These are phyloP conservation scores for Rhodotorula sp. DNA, from an alignment of 1,284 basidiomycete genomes.

Conservation along the genomic window DNA sequence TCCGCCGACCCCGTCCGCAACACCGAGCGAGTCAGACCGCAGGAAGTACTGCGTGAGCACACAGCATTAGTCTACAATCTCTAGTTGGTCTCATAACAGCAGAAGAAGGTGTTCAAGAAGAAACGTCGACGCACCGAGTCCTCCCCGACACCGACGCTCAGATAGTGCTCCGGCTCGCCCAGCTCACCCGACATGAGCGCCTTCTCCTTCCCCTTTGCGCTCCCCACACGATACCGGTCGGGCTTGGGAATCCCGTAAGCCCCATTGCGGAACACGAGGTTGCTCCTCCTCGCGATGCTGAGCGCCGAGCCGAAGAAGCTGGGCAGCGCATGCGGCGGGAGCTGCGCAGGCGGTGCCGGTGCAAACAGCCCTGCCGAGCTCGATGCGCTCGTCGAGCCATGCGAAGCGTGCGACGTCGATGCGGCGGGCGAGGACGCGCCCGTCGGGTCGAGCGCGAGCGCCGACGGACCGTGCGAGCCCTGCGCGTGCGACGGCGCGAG, in stretches of 20 bases:
- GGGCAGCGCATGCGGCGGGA: constrained; percentile 28
- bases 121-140: constrained; percentile 37
- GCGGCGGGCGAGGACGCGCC: constrained; percentile 9
- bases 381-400: constrained; percentile 4
- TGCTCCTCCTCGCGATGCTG: constrained; percentile 30
- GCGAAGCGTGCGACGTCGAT: constrained; percentile 14
- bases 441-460: constrained; percentile 4
- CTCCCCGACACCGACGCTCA: constrained; percentile 48
- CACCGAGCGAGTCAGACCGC: constrained; percentile 74
- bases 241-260: constrained; percentile 55
- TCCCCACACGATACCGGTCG: not conserved
- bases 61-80: too few species aligned
- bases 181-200: constrained; percentile 27
- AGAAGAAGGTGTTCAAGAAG: too few species aligned
- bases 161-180: constrained; percentile 39
- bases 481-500: not conserved
- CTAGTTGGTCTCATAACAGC: too few species aligned
- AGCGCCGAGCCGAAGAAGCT: constrained; percentile 39
- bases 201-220: constrained; percentile 45
- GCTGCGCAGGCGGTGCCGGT: not conserved
- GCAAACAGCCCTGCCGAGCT: constrained; percentile 12
- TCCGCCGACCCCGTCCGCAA: constrained; percentile 86
- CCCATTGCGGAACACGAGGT: constrained; percentile 48
- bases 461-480: not conserved
- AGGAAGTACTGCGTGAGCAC: constrained; percentile 64